A percentile compares a stretch with the other conserved stretches of the same genome.
phyloP scores from a whole-genome alignment of 176 grass and related monocot species.

The barley (Hordeum vulgare) region DNA sequence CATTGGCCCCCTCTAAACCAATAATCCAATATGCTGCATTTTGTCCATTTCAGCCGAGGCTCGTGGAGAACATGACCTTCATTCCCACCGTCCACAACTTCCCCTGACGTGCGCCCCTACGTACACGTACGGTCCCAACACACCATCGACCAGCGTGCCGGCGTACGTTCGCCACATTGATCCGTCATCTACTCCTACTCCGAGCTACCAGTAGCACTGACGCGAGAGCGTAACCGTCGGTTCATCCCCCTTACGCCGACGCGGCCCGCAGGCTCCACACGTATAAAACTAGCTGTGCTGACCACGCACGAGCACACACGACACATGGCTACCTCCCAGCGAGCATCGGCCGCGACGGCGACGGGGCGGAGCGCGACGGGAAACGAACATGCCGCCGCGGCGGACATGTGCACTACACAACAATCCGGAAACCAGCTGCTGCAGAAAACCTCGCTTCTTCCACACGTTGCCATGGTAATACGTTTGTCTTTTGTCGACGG shows the following conservation, averaged over 20 bases:
- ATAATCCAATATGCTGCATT: no score
- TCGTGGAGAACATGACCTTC: background rate
- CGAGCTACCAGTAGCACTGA: background rate
- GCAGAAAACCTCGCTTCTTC: background rate
- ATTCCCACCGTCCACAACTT: background rate
- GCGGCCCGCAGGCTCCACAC: background rate
- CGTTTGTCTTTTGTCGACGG: background rate
- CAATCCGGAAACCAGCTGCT: background rate
- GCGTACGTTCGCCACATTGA: background rate
- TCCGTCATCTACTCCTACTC: background rate
- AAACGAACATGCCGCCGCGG: background rate
- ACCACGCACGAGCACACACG: background rate
- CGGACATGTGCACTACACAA: background rate
- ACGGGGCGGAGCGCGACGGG: background rate
- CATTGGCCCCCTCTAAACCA: no score
- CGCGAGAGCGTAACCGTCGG: background rate
- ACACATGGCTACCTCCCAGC: background rate
- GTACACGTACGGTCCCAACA: background rate
- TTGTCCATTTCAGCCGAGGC: no score
- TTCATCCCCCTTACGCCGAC: background rate
- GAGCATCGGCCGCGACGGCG: background rate
- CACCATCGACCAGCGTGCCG: background rate
- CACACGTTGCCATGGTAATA: background rate
- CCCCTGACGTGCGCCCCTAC: background rate
- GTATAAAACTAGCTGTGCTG: background rate